Conservation (phyloP, 2,329 filamentous ascomycete genomes). For the Colletotrichum sp. region DNA sequence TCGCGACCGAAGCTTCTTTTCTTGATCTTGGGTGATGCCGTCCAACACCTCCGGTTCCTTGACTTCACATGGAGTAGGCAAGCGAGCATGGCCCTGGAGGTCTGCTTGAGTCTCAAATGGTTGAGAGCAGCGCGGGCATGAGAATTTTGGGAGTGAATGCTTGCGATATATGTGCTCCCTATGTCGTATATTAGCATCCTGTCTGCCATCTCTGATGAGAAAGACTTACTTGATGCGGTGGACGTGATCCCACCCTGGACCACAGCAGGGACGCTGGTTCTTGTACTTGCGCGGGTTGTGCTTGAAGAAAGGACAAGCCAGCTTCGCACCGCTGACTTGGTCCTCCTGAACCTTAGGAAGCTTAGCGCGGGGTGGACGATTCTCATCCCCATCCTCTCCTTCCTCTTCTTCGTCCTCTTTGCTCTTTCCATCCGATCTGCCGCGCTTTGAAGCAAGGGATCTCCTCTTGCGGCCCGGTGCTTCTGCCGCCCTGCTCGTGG, state of each 20-base stretch:
- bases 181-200: neutral
- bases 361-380: neutral
- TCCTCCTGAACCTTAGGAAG: constrained; percentile 3
- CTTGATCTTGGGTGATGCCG: constrained; percentile 40
- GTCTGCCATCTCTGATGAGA: too few species aligned
- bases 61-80: constrained; percentile 26
- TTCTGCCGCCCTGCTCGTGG: too few species aligned
- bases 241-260: constrained; percentile 40
- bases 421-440: neutral
- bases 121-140: constrained; percentile 39
- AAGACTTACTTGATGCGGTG: constrained; percentile 40
- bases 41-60: constrained; percentile 30
- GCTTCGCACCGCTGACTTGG: neutral
- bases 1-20: constrained; percentile 36
- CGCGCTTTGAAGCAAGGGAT: neutral
- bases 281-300: constrained; percentile 39
- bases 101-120: constrained; percentile 36
- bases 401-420: neutral
- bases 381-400: neutral
- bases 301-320: constrained; percentile 46
- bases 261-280: constrained; percentile 37
- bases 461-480: too few species aligned
- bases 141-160: constrained; percentile 33
- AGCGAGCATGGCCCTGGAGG: constrained; percentile 35
- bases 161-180: constrained; percentile 43